phyloP scores from a whole-genome alignment of 176 grass and related monocot genomes.

The Aegilops bicornis region DNA sequence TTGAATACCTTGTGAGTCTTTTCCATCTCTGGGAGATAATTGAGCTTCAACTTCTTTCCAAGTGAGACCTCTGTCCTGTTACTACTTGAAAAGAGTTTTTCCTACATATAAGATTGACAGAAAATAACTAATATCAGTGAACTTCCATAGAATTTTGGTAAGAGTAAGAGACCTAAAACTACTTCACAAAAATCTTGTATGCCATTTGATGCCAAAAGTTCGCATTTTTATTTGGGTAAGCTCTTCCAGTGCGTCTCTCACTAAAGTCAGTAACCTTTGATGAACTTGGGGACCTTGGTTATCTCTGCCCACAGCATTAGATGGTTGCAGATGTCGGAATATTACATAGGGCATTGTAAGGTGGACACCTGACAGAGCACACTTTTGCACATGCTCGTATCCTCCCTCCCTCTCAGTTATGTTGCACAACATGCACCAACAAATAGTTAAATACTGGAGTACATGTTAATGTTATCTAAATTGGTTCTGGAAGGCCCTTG shows the following conservation, averaged over 20 bases:
- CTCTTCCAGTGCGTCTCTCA: not conserved
- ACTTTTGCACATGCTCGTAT: not conserved
- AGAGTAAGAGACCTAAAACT: not conserved
- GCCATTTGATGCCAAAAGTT: not conserved
- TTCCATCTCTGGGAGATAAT: slow-evolving; percentile 94
- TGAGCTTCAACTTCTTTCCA: slow-evolving; percentile 89
- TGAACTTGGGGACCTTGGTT: not conserved
- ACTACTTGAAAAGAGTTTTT: slow-evolving; percentile 90
- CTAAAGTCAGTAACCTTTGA: not conserved
- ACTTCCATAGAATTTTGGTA: not conserved
- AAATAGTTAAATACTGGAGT: slow-evolving; percentile 9
- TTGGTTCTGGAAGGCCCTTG: not conserved
- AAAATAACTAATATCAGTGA: slow-evolving; percentile 24
- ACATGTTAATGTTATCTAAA: slow-evolving; percentile 16
- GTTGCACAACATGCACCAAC: slow-evolving; percentile 1
- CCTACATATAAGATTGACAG: slow-evolving; percentile 52
- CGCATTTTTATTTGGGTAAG: not conserved
- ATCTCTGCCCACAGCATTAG: not conserved
- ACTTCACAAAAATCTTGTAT: not conserved
- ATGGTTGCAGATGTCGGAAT: not conserved
- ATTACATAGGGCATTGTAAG: not conserved
- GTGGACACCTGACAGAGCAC: not conserved
- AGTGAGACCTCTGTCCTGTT: slow-evolving; percentile 90
- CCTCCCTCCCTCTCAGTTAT: not conserved
- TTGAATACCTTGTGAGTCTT: slow-evolving; percentile 82